Evolutionary conservation across 192 early-diverging fungal species (phyloP).

Genomic region (Entomortierella chlamydospora): DNA sequence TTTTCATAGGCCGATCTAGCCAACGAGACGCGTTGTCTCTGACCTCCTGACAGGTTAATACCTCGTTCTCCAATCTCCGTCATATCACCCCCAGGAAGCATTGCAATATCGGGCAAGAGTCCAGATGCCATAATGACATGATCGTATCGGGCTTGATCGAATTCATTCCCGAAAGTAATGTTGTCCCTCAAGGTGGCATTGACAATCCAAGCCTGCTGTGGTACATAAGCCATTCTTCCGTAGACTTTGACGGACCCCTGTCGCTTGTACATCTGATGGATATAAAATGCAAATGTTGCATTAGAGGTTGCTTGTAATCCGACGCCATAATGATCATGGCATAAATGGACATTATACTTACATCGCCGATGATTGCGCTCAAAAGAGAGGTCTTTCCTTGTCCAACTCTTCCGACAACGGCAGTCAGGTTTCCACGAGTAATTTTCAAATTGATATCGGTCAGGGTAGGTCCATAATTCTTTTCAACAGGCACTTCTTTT

Average conservation of each 20-base stretch:
- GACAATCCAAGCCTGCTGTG: conserved; percentile 88
- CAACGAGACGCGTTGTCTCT: conserved; percentile 77
- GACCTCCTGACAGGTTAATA: conserved; percentile 92
- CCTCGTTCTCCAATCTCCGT: conserved; percentile 95
- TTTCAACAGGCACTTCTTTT: conserved; percentile 21
- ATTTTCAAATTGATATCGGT: conserved; percentile 51
- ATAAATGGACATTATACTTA: not conserved
- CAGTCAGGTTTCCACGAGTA: conserved; percentile 69
- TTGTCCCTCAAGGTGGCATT: conserved; percentile 90
- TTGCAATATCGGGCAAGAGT: conserved; percentile 84
- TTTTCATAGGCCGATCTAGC: conserved; percentile 87
- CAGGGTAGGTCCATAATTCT: conserved; percentile 41
- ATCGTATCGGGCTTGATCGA: conserved; percentile 79
- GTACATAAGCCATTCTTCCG: conserved; percentile 76
- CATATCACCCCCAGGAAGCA: conserved; percentile 86
- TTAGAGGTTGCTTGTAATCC: not conserved
- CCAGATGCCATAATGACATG: conserved; percentile 80
- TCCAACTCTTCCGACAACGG: conserved; percentile 86
- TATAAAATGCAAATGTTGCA: not conserved
- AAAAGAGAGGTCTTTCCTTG: conserved; percentile 63
- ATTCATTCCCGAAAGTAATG: conserved; percentile 87
- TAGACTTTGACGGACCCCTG: conserved; percentile 74
- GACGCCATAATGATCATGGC: too few species aligned
- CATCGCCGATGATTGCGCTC: conserved; percentile 79
- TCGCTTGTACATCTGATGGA: conserved; percentile 70